Evolutionary conservation across 106 monocot species (phyloP).

Genomic region (Acorus calamus): DNA sequence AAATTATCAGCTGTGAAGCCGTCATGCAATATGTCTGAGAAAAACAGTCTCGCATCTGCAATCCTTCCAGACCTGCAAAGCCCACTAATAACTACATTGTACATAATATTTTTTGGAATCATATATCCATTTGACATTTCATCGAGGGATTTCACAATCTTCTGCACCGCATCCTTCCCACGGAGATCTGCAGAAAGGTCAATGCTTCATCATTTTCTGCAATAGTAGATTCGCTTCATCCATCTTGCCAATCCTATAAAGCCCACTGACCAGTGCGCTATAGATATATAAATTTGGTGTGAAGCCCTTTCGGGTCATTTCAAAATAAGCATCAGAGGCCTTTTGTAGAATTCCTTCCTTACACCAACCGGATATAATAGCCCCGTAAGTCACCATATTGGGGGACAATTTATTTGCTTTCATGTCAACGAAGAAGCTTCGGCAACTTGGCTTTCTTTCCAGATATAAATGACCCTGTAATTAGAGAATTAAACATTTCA

Average conservation of each 20-base stretch:
- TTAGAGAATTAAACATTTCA: constrained; percentile 75
- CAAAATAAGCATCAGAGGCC: constrained; percentile 49
- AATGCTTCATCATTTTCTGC: constrained; percentile 48
- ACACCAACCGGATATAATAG: constrained; percentile 80
- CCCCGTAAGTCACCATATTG: constrained; percentile 66
- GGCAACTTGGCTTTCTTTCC: constrained; percentile 21
- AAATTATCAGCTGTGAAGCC: constrained; percentile 68
- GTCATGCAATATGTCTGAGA: constrained; percentile 23
- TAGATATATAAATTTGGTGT: constrained; percentile 67
- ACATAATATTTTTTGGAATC: constrained; percentile 46
- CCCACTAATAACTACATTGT: constrained; percentile 67
- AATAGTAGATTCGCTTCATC: constrained; percentile 73
- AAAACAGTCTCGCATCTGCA: constrained; percentile 50
- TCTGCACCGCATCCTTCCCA: not conserved
- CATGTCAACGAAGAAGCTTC: constrained; percentile 50
- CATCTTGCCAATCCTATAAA: constrained; percentile 58
- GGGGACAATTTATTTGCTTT: constrained; percentile 33
- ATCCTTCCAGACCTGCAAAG: constrained; percentile 57
- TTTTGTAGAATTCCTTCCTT: constrained; percentile 53
- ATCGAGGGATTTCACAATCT: constrained; percentile 21
- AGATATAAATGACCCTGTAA: constrained; percentile 51
- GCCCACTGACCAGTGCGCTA: constrained; percentile 47
- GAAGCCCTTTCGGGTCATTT: constrained; percentile 48
- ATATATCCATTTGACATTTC: constrained; percentile 13
- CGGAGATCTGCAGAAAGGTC: constrained; percentile 12